Percentiles rank a stretch among this genome's conserved stretches.
Conservation (phyloP, 176 grass and related monocot species). For the Aegilops sharonensis region DNA sequence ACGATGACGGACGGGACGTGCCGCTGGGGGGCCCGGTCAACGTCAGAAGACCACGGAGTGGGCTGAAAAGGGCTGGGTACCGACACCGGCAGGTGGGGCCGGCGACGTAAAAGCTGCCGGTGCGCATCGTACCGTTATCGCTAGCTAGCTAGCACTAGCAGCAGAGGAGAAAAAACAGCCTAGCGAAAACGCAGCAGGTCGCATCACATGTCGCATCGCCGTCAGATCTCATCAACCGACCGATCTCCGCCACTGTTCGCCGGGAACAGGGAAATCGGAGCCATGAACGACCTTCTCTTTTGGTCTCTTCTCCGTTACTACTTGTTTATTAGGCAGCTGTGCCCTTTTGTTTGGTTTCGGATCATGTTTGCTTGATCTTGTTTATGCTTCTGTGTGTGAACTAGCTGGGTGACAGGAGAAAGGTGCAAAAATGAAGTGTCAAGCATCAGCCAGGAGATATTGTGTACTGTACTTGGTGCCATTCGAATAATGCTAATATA, state of each 20-base stretch:
- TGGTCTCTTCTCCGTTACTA: not conserved
- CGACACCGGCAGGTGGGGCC: conserved; percentile 2
- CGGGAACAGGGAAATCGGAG: no score
- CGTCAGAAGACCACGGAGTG: not conserved
- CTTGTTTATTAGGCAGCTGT: not conserved
- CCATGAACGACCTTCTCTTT: not conserved
- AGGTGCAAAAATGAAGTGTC: not conserved
- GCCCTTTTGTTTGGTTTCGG: not conserved
- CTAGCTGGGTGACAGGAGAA: not conserved
- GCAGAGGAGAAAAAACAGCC: no score
- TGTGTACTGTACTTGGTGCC: not conserved
- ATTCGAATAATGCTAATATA: not conserved
- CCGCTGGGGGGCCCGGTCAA: conserved; percentile 19
- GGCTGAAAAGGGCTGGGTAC: not conserved
- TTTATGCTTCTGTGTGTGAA: not conserved
- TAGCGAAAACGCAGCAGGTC: not conserved
- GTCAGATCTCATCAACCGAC: not conserved
- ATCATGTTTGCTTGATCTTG: not conserved
- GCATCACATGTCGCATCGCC: conserved; percentile 35
- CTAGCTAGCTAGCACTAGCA: not conserved
- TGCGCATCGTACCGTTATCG: not conserved
- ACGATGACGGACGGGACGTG: not conserved
- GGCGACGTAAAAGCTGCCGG: not conserved
- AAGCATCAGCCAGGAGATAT: not conserved
- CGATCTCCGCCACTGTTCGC: not conserved